These are phyloP conservation scores for Thermoascus crustaceus DNA, from an alignment of 2,329 filamentous ascomycete genomes.

Conservation along the genomic window DNA sequence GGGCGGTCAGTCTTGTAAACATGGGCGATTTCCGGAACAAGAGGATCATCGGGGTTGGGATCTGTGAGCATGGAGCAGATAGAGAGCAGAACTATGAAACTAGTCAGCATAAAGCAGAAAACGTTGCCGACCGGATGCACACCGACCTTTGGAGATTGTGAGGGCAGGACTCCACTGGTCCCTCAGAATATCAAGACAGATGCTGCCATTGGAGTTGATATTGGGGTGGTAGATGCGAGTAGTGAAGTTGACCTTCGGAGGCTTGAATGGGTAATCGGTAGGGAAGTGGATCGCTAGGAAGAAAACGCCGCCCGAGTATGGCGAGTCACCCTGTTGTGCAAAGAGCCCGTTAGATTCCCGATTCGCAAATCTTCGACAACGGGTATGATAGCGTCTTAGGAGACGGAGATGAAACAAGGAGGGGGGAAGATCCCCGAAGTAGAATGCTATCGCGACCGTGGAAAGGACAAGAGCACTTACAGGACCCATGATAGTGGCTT, in stretches of 20 bases:
- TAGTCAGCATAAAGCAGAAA: conserved; percentile 7
- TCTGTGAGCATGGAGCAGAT: conserved; percentile 99
- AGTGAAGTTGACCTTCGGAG: conserved; percentile 99
- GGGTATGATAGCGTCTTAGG: too few relatives aligned
- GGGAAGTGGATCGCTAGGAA: conserved; percentile 99
- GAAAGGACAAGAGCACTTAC: conserved; percentile 53
- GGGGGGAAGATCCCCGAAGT: too few relatives aligned
- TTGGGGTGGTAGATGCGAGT: conserved; percentile 99
- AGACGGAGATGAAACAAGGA: too few relatives aligned
- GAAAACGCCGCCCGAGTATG: conserved; percentile 97
- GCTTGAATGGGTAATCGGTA: conserved; percentile 99
- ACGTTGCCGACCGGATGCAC: not conserved
- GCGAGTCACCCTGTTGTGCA: conserved; percentile 70
- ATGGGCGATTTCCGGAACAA: conserved; percentile 97
- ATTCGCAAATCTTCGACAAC: too few relatives aligned
- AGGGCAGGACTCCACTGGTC: conserved; percentile 99
- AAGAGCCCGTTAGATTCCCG: too few relatives aligned
- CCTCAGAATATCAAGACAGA: conserved; percentile 95
- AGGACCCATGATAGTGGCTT: conserved; percentile 99
- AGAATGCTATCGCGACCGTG: too few relatives aligned
- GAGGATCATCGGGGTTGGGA: conserved; percentile 96
- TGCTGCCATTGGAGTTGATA: conserved; percentile 99
- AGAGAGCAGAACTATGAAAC: conserved; percentile 70
- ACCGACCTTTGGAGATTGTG: conserved; percentile 92
- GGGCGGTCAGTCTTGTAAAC: conserved; percentile 99